Evolutionary conservation across 2,329 filamentous ascomycete genomes (phyloP), one percentile per base, ranked within the genome.

Genomic region (Dactylellina leptospora): DNA sequence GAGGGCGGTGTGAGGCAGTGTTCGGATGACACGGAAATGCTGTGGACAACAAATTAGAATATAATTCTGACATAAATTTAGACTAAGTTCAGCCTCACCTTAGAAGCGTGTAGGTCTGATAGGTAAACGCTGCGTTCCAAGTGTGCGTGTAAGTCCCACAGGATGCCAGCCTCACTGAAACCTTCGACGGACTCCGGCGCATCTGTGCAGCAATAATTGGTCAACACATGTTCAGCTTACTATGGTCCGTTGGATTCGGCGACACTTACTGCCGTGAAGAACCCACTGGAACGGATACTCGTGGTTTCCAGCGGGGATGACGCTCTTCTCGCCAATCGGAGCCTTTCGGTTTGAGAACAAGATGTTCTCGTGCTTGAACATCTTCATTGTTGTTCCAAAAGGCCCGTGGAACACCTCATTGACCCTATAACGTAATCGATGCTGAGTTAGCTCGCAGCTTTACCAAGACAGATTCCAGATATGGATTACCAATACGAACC

Each of bases 111-210:
- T 54, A 96, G 83, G 78, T 96, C 92, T 82, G 96, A 93, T 77
- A 90, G 88, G 77, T 97, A 88, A 82, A 95, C 96, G 73, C 92
- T 91, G 69, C 93, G 84, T 47, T 89, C 90, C 54, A 97, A 88
- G 55, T 92, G 93, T 1, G 93, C 95, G 80, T 96, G 96, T 77
- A 99, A 84, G 75, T 90, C 88, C 81, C 97, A 99, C 50, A 91
- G 90, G 71, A 97, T 88, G 81, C 90, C 93, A 13, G 90, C 93
- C 76, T 96, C 91, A 62, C 86, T 85, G 63, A 97, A 83, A 2
- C 95, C 95, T 81, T 97, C 95, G 40, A 99, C 86, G 78, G 92
- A 96, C 84, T 97, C 95, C 16, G 91, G 86, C 2, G 75, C 63
- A 66, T 74, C 74, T 75, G 9, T 40, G 33, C n/a, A n/a, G n/a